Percentiles rank a stretch among this genome's conserved stretches.
Conservation (phyloP, 2,329 filamentous ascomycete species). For the Xylaria arbuscula region DNA sequence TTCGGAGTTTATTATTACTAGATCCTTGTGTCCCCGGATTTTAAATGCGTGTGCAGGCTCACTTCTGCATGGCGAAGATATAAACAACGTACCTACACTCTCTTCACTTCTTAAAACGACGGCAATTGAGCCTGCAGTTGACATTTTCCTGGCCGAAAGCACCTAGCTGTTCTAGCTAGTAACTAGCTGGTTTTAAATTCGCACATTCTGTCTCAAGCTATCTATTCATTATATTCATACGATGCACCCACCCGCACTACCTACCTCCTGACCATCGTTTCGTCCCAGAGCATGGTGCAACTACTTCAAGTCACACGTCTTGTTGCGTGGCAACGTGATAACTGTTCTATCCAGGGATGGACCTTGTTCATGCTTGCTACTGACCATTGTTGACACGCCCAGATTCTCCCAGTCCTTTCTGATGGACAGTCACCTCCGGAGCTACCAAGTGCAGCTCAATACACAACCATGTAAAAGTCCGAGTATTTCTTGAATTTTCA, state of each 20-base stretch:
- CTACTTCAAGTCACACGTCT: background rate
- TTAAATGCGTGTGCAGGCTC: background rate
- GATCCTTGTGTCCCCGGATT: background rate
- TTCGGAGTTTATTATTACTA: background rate
- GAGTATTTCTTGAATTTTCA: conserved; percentile 32
- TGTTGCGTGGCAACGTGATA: background rate
- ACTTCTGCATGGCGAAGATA: background rate
- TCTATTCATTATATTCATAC: background rate
- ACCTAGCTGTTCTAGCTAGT: background rate
- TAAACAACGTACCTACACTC: no score
- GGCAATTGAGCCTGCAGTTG: background rate
- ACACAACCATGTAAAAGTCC: conserved; percentile 21
- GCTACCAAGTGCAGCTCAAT: background rate
- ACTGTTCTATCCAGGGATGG: background rate
- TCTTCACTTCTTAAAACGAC: background rate
- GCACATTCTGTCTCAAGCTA: background rate
- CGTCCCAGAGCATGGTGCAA: background rate
- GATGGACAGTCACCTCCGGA: background rate
- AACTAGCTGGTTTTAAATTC: background rate
- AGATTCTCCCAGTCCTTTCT: background rate
- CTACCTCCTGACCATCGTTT: background rate
- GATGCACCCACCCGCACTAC: background rate
- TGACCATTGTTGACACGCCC: background rate
- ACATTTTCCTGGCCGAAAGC: background rate
- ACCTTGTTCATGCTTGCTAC: background rate